A percentile compares a stretch with the other conserved stretches of the same genome.
phyloP scores from a whole-genome alignment of 306 rosid genomes.

The Datisca glomerata region DNA sequence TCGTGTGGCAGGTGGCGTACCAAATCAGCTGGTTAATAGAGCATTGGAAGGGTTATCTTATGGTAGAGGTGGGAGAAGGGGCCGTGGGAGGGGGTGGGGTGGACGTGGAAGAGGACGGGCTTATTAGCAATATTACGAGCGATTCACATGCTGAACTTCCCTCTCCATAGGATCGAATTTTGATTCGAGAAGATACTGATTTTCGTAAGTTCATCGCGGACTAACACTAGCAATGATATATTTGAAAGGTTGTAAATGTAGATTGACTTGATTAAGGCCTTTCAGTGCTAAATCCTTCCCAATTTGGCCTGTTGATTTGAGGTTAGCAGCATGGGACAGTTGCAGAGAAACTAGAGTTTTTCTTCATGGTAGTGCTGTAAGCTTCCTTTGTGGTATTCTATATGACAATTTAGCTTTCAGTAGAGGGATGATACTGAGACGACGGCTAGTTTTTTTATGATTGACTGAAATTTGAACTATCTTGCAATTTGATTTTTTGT shows the following conservation, averaged over 20 bases:
- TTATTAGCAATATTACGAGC: slow-evolving; percentile 21
- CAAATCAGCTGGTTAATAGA: slow-evolving; percentile 75
- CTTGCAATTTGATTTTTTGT: too few species aligned
- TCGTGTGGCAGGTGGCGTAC: slow-evolving; percentile 61
- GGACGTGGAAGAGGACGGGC: slow-evolving; percentile 79
- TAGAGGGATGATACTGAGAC: too few species aligned
- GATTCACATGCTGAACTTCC: slow-evolving; percentile 18
- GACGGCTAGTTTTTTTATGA: too few species aligned
- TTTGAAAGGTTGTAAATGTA: slow-evolving; percentile 9
- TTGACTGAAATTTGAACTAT: too few species aligned
- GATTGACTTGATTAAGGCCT: slow-evolving; percentile 6
- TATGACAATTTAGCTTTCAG: too few species aligned
- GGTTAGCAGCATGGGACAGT: too few species aligned
- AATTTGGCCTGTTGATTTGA: too few species aligned
- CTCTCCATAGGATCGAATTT: slow-evolving; percentile 27
- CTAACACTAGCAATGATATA: slow-evolving; percentile 7
- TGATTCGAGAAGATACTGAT: slow-evolving; percentile 25
- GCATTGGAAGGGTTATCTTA: slow-evolving; percentile 74
- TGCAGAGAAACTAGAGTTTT: too few species aligned
- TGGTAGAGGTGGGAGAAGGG: slow-evolving; percentile 47
- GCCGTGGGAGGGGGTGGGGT: slow-evolving; percentile 62
- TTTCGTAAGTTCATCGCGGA: slow-evolving; percentile 9
- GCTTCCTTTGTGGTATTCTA: too few species aligned
- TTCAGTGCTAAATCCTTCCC: neutral
- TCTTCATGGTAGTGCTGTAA: too few species aligned